phyloP scores from a whole-genome alignment of 768 basidiomycete species.

The Leucogyrophana mollusca region DNA sequence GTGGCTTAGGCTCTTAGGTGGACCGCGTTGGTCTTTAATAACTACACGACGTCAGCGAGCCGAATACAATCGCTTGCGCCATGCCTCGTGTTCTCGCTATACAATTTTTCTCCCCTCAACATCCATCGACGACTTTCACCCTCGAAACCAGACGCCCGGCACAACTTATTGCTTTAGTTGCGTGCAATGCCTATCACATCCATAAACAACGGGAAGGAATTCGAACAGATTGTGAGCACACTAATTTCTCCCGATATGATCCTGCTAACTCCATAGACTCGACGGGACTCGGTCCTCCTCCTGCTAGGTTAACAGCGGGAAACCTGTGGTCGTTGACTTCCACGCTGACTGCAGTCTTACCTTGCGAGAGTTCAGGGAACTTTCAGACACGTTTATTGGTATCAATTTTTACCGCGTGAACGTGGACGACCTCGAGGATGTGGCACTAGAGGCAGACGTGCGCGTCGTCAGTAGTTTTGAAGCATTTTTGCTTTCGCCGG shows the following conservation, averaged over 20 bases:
- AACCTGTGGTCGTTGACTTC: slow-evolving; percentile 22
- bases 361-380: slow-evolving; percentile 15
- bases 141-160: too few species aligned
- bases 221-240: slow-evolving; percentile 15
- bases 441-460: slow-evolving; percentile 58
- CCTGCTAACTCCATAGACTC: not conserved
- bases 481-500: not conserved
- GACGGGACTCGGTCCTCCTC: not conserved
- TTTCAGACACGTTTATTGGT: slow-evolving; percentile 23
- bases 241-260: not conserved
- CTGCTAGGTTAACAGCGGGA: slow-evolving; percentile 26
- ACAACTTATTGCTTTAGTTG: too few species aligned
- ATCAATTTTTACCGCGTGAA: slow-evolving; percentile 74
- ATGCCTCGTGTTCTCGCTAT: too few species aligned
- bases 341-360: slow-evolving; percentile 12
- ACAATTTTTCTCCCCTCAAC: too few species aligned
- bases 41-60: too few species aligned
- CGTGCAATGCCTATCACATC: slow-evolving; percentile 12
- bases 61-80: too few species aligned
- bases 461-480: slow-evolving; percentile 47
- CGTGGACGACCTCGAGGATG: slow-evolving; percentile 55
- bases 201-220: slow-evolving; percentile 18
- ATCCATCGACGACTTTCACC: too few species aligned
- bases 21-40: too few species aligned
- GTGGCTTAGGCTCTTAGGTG: too few species aligned